These are phyloP conservation scores for Diacronema lutheri DNA, from an alignment of 78 protist genomes.

Conservation along the genomic window DNA sequence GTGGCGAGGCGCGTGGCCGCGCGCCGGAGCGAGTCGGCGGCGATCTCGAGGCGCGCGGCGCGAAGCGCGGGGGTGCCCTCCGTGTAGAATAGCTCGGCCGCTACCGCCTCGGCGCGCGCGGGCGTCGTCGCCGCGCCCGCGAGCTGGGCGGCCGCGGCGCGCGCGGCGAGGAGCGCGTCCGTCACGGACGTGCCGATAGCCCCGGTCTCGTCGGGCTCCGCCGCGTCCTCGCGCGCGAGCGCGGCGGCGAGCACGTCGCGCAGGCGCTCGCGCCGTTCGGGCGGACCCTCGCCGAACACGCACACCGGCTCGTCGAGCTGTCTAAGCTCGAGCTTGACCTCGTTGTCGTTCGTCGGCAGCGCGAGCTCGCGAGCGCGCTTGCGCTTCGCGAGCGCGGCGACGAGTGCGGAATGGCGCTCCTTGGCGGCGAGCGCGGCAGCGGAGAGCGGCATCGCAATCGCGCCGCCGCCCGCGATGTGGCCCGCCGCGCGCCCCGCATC, in stretches of 20 bases:
- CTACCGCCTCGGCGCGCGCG: not conserved
- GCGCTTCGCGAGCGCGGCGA: not conserved
- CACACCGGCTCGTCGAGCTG: constrained; percentile 9
- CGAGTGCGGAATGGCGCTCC: not conserved
- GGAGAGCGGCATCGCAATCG: too few species aligned
- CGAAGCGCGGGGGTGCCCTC: constrained; percentile 13
- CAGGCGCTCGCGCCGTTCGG: constrained; percentile 10
- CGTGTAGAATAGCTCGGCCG: constrained; percentile 2
- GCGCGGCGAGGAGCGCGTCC: not conserved
- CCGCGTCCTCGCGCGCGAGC: not conserved
- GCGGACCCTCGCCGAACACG: constrained; percentile 29
- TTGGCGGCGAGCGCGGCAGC: not conserved
- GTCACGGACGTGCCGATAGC: not conserved
- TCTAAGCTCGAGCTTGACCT: constrained; percentile 9
- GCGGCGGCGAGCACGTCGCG: not conserved
- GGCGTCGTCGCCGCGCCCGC: not conserved
- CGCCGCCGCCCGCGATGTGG: too few species aligned
- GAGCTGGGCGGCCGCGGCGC: not conserved
- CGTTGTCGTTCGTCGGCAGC: constrained; percentile 28
- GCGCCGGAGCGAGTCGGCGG: not conserved
- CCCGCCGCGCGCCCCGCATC: too few species aligned
- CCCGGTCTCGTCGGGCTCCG: not conserved
- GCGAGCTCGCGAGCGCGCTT: constrained; percentile 27
- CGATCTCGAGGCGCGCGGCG: not conserved
- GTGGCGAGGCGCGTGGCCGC: constrained; percentile 2